Base-by-base conservation (phyloP, 495 filamentous ascomycete species). In the Apodospora peruviana region DNA sequence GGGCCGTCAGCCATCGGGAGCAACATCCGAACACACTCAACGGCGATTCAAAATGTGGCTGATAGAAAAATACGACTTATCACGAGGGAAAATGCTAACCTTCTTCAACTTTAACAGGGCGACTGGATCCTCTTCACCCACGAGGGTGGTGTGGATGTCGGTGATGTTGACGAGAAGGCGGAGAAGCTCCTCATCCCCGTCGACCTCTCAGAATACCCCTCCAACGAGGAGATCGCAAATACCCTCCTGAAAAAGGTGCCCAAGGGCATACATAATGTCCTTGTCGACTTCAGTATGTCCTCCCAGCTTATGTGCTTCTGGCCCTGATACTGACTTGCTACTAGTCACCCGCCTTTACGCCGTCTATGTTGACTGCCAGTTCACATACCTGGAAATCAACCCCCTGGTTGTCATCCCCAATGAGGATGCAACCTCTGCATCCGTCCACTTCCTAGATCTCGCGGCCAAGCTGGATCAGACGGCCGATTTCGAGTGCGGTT, bases 331-430 rank as follows among this genome's bases (percentile, higher is more conserved):
- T 47, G 34, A 47, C 41, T n/a, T 8, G 16, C 27, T n/a, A 32
- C 7, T 14, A 65, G 62, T 70, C 53, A 59, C 60, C n/a, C 67
- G 67, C 25, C 81, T 91, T 37, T 96, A 96, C 65, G 91, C 90
- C 64, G 93, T 99, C 77, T 99, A 97, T 61, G 93, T 99, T 47
- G 93, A 99, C 79, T 95, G 88, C 85, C 93, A 99, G 74, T 99
- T 99, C 80, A 97, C 93, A 64, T 97, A 97, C 76, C 90, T 99
- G 52, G 93, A 99, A 74, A 99, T 99, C 80, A 99, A 99, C 79
- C 93, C 93, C 45, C 74, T 99, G 51, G 93, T 99, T 47, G 93
- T 96, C 62, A 91, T 99, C 60, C 93, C 93, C 64, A 99, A 97
- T 74, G 83, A 81, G 50, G 82, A 89, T 57, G 83, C 74, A 51